A percentile compares a stretch with the other conserved stretches of the same genome.
These are phyloP conservation scores for Isabelozyma pseudorhagii DNA, from an alignment of 805 yeast genomes.

Conservation along the genomic window DNA sequence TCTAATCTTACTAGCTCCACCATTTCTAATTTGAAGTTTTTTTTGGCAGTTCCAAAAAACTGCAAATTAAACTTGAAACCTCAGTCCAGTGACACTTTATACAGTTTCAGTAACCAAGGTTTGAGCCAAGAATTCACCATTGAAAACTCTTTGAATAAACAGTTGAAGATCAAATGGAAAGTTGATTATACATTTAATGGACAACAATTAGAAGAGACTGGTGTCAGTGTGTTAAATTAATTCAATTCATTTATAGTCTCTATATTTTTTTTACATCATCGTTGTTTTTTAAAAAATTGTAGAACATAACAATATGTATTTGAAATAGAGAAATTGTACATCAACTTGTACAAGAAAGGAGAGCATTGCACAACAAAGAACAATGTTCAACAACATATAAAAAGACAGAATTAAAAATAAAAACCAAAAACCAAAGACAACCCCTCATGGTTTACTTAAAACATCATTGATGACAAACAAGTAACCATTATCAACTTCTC, in stretches of 20 bases:
- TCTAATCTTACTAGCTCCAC: constrained; percentile 47
- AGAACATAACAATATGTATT: neutral
- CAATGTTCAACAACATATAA: no score
- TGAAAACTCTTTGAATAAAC: constrained; percentile 31
- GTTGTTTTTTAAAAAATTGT: neutral
- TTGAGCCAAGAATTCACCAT: constrained; percentile 50
- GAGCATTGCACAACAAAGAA: no score
- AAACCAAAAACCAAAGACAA: neutral
- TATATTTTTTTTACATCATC: neutral
- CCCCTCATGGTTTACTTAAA: constrained; percentile 20
- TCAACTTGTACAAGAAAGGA: no score
- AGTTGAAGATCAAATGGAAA: constrained; percentile 74
- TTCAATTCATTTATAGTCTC: neutral
- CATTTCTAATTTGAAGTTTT: constrained; percentile 51
- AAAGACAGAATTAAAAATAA: neutral
- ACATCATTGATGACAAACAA: constrained; percentile 35
- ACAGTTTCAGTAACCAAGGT: constrained; percentile 45
- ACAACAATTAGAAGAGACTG: constrained; percentile 51
- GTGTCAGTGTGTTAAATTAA: constrained; percentile 37
- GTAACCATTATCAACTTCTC: constrained; percentile 37
- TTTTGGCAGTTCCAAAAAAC: constrained; percentile 69
- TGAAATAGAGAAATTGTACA: neutral
- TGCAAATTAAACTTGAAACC: constrained; percentile 58
- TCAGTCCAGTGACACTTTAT: constrained; percentile 55
- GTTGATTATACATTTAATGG: constrained; percentile 52